These are phyloP conservation scores for Fusarium goolgardi DNA, from an alignment of 2,329 filamentous ascomycete genomes.

Conservation along the genomic window DNA sequence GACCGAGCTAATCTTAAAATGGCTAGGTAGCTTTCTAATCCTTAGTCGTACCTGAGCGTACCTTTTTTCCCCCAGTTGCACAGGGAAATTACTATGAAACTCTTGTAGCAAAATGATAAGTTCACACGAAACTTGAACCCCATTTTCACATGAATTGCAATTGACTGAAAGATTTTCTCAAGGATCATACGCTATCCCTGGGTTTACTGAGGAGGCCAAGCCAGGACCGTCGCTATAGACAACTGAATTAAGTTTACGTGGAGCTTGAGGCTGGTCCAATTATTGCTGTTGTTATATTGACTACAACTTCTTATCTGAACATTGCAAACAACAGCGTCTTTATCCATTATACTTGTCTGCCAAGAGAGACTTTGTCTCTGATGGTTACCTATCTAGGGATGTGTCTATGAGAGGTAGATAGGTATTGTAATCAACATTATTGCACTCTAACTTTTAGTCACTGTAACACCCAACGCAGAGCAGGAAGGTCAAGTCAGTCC, in stretches of 20 bases:
- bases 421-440: neutral
- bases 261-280: neutral
- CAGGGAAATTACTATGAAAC: slow-evolving; percentile 10
- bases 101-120: neutral
- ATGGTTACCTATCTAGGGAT: too few relatives aligned
- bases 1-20: slow-evolving; percentile 23
- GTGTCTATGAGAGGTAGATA: neutral
- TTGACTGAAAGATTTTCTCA: neutral
- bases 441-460: neutral
- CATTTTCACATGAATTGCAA: slow-evolving; percentile 6
- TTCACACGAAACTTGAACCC: neutral
- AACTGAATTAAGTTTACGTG: slow-evolving; percentile 7
- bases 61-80: neutral
- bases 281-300: neutral
- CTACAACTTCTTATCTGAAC: neutral
- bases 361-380: neutral
- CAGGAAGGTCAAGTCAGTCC: neutral
- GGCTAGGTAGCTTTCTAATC: neutral
- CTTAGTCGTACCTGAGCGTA: slow-evolving; percentile 16
- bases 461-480: neutral
- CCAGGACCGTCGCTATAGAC: neutral
- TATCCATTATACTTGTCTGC: neutral
- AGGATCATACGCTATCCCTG: neutral
- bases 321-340: neutral
- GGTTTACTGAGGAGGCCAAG: neutral